These are phyloP conservation scores for Sphaerulina musiva DNA, from an alignment of 2,329 filamentous ascomycete genomes.

Conservation along the genomic window DNA sequence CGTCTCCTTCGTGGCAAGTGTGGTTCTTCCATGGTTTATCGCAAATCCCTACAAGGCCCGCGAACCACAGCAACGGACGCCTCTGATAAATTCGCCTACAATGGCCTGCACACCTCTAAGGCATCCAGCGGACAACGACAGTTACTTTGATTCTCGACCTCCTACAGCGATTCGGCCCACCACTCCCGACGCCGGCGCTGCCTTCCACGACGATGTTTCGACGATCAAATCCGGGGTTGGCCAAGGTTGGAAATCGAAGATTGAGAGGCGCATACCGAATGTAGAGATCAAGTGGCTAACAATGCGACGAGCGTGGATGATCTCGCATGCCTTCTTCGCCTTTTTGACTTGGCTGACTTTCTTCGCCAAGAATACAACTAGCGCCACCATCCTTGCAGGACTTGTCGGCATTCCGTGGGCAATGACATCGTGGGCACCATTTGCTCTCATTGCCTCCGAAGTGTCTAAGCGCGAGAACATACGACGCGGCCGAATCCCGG, in stretches of 20 bases:
- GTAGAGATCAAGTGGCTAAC: conserved; percentile 77
- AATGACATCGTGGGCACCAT: conserved; percentile 80
- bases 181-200: conserved; percentile 6
- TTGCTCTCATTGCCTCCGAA: conserved; percentile 88
- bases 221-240: background rate
- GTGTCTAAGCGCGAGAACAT: conserved; percentile 75
- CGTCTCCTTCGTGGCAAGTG: conserved; percentile 72
- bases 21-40: conserved; percentile 79
- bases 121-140: background rate
- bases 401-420: conserved; percentile 88
- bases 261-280: conserved; percentile 2
- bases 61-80: conserved; percentile 32
- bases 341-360: conserved; percentile 76
- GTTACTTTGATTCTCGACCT: conserved; percentile 9
- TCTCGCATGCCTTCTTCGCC: conserved; percentile 78
- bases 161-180: background rate
- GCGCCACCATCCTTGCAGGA: conserved; percentile 70
- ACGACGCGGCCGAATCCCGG: conserved; percentile 45
- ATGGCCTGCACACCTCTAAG: conserved; percentile 23
- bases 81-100: conserved; percentile 34
- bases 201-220: conserved; percentile 1
- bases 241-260: background rate
- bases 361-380: conserved; percentile 63
- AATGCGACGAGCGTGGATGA: conserved; percentile 78
- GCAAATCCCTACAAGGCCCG: conserved; percentile 64